Conservation (phyloP, 345 rosid species). For the Cardamine occulta region DNA sequence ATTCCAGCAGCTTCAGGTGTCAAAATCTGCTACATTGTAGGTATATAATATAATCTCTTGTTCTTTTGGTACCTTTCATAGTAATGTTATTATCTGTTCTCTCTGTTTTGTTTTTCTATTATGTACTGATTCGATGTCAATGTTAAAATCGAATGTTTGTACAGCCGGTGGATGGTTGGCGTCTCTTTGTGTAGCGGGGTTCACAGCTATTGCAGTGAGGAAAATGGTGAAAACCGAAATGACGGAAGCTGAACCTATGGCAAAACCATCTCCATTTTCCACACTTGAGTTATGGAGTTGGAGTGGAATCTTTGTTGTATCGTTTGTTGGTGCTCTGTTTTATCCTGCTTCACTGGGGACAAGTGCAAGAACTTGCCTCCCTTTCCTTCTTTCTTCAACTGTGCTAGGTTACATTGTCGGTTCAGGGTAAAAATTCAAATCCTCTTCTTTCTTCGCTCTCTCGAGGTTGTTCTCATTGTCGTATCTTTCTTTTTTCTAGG, state of each 20-base stretch:
- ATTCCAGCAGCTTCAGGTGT: conserved; percentile 92
- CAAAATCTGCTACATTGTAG: conserved; percentile 83
- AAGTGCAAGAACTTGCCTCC: conserved; percentile 81
- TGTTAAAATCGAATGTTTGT: conserved; percentile 22
- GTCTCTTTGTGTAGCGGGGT: conserved; percentile 90
- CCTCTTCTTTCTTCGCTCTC: not conserved
- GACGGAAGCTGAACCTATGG: conserved; percentile 94
- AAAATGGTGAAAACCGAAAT: conserved; percentile 82
- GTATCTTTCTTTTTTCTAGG: conserved; percentile 47
- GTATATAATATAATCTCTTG: conserved; percentile 39
- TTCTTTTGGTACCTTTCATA: not conserved
- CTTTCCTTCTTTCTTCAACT: conserved; percentile 89
- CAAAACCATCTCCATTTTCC: conserved; percentile 80
- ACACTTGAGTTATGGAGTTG: conserved; percentile 72
- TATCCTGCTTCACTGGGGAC: conserved; percentile 80
- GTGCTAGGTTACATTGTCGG: conserved; percentile 90
- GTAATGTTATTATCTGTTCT: not conserved
- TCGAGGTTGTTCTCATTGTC: conserved; percentile 1
- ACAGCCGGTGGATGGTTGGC: conserved; percentile 96
- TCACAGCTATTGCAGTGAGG: conserved; percentile 80
- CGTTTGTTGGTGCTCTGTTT: conserved; percentile 67
- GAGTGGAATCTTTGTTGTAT: conserved; percentile 71
- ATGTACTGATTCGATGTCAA: not conserved
- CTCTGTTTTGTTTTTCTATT: not conserved
- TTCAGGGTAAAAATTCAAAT: conserved; percentile 59